Evolutionary conservation across 306 rosid species (phyloP).

Genomic region (Fragaria ananassa): DNA sequence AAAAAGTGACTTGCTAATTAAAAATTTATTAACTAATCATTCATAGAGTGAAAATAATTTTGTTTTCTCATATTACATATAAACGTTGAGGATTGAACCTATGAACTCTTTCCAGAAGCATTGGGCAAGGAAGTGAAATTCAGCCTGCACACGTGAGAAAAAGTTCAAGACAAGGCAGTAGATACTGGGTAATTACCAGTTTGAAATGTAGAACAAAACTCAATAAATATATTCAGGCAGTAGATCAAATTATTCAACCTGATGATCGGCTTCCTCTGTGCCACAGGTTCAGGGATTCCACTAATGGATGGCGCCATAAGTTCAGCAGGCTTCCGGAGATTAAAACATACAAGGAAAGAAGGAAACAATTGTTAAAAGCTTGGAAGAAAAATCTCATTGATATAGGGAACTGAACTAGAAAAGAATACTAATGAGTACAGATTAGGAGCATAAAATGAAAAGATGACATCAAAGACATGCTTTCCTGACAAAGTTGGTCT

Average conservation of each 20-base stretch:
- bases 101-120: conserved; percentile 61
- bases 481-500: background rate
- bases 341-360: conserved; percentile 1
- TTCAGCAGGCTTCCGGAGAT: conserved; percentile 63
- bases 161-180: conserved; percentile 20
- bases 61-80: conserved; percentile 15
- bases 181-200: background rate
- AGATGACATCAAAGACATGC: background rate
- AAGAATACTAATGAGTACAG: background rate
- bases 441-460: background rate
- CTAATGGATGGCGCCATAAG: conserved; percentile 11
- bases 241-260: background rate
- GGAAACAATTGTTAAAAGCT: conserved; percentile 21
- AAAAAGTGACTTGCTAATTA: background rate
- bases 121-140: conserved; percentile 78
- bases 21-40: conserved; percentile 9
- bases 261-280: background rate
- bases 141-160: conserved; percentile 49
- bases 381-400: conserved; percentile 15
- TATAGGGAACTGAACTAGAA: background rate
- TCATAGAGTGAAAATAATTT: conserved; percentile 15
- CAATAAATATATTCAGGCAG: background rate
- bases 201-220: background rate
- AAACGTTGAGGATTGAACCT: conserved; percentile 4
- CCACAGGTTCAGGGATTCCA: background rate